Evolutionary conservation across 2,329 filamentous ascomycete species (phyloP).

Genomic region (Aureobasidium namibiae): DNA sequence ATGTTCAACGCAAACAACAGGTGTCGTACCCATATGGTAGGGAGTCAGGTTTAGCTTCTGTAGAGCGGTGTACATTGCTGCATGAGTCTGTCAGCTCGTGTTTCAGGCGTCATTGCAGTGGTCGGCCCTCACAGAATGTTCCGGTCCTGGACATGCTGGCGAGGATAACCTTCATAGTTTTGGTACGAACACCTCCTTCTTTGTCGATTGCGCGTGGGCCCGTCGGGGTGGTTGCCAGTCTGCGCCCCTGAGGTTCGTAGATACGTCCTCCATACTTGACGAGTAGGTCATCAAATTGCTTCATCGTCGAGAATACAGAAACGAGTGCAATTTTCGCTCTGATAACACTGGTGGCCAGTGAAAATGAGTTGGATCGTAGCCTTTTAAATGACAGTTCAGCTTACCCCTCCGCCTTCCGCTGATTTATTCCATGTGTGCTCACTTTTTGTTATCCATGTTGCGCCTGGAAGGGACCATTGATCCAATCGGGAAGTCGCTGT

Average conservation of each 20-base stretch:
- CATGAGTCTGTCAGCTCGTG: neutral
- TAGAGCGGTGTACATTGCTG: neutral
- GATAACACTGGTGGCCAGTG: neutral
- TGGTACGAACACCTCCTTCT: constrained; percentile 13
- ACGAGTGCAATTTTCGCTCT: neutral
- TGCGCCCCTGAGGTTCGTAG: neutral
- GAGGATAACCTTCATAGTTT: constrained; percentile 19
- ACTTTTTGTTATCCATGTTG: neutral
- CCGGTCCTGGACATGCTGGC: constrained; percentile 21
- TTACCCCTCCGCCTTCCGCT: neutral
- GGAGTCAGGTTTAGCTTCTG: constrained; percentile 1
- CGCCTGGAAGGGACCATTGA: neutral
- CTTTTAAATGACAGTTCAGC: neutral
- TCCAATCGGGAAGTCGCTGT: neutral
- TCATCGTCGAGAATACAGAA: neutral
- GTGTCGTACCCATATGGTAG: constrained; percentile 17
- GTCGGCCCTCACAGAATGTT: constrained; percentile 14
- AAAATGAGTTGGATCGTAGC: neutral
- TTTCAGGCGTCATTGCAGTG: neutral
- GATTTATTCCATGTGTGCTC: neutral
- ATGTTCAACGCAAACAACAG: neutral
- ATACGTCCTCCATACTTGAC: neutral
- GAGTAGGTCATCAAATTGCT: neutral
- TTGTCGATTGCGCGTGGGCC: neutral
- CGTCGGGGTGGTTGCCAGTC: neutral